phyloP scores from a whole-genome alignment of 2,329 filamentous ascomycete species.

The Trichoderma aggressivum region DNA sequence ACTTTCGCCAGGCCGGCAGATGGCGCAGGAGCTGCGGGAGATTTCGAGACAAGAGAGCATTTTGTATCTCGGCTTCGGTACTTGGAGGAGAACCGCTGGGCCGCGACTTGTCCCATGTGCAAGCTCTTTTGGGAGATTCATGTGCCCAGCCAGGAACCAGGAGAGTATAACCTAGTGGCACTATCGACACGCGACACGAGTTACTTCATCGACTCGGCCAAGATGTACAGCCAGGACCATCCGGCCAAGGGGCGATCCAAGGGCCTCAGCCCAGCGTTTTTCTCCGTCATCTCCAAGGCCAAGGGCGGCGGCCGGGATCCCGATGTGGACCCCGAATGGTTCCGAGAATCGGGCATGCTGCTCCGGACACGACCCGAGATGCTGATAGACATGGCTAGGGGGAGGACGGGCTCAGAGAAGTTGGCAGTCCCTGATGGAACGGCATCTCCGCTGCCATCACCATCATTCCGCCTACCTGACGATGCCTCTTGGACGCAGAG shows the following conservation, averaged over 20 bases:
- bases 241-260: conserved; percentile 28
- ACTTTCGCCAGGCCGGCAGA: conserved; percentile 30
- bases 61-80: conserved; percentile 28
- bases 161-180: conserved; percentile 32
- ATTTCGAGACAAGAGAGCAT: conserved; percentile 33
- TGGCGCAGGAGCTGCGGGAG: conserved; percentile 28
- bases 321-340: conserved; percentile 33
- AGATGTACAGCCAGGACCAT: conserved; percentile 33
- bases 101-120: conserved; percentile 35
- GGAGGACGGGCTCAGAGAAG: conserved; percentile 20
- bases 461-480: not conserved
- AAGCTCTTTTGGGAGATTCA: conserved; percentile 35
- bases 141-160: conserved; percentile 30
- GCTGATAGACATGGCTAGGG: conserved; percentile 24
- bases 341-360: conserved; percentile 34
- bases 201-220: conserved; percentile 32
- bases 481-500: conserved; percentile 28
- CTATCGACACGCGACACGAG: conserved; percentile 36
- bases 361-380: conserved; percentile 31
- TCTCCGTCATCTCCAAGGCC: conserved; percentile 34
- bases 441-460: conserved; percentile 16
- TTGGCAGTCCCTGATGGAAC: conserved; percentile 23
- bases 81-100: conserved; percentile 33
- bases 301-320: conserved; percentile 30
- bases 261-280: conserved; percentile 31